phyloP scores from a whole-genome alignment of 83 land plant species.

The Thuja plicata region DNA sequence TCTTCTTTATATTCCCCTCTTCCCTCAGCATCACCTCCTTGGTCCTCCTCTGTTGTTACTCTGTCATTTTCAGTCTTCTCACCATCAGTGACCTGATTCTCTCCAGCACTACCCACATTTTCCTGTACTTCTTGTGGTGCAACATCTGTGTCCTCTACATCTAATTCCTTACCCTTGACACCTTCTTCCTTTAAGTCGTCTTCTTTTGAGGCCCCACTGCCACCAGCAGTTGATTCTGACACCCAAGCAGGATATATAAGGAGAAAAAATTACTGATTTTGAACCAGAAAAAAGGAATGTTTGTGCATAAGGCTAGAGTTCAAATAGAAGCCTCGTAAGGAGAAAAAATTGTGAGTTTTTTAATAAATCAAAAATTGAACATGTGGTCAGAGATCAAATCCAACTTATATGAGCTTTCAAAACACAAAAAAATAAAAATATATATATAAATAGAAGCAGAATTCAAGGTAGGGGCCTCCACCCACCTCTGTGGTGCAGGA shows the following conservation, averaged over 20 bases:
- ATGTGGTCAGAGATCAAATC: background rate
- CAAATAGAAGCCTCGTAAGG: background rate
- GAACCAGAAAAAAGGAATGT: background rate
- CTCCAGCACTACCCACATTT: background rate
- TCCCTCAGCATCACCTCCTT: constrained; percentile 25
- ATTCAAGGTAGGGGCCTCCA: background rate
- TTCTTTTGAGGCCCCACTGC: background rate
- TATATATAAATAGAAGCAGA: background rate
- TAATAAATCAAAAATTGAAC: background rate
- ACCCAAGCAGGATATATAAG: background rate
- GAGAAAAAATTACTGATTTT: background rate
- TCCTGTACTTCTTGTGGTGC: background rate
- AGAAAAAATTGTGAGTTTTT: background rate
- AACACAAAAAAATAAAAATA: background rate
- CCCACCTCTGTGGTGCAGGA: background rate
- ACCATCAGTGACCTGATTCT: background rate
- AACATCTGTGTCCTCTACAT: constrained; percentile 9
- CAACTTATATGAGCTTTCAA: background rate
- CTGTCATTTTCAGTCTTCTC: background rate
- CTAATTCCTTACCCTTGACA: background rate
- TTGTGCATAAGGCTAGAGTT: background rate
- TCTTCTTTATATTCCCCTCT: constrained; percentile 23
- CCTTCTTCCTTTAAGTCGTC: background rate
- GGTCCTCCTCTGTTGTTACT: background rate
- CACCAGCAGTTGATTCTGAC: background rate